Evolutionary conservation across 768 basidiomycete species (phyloP), one percentile per base, ranked within the genome.

Genomic region (Panaeolus cyanescens): DNA sequence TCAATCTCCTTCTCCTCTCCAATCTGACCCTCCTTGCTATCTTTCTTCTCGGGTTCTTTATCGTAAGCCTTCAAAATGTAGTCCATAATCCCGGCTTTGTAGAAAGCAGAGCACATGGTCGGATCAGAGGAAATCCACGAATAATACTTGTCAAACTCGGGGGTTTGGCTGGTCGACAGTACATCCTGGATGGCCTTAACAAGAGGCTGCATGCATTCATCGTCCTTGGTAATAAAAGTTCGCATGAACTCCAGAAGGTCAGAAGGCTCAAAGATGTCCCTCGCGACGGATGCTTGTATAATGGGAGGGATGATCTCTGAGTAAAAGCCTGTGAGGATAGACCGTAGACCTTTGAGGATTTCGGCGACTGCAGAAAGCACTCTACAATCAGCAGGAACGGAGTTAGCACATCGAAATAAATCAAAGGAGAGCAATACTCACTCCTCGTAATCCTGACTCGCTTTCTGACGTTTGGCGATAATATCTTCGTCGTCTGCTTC

Each of bases 61-160:
- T 63, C 36, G 37, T 50, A 56, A 5, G 42, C 42, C 10, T 58
- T 58, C 63, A 59, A 34, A 17, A 64, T 32, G 13, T 50, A 36
- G 9, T 61, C 63, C 10, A 60, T 19, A 12, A 67, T 45, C 13
- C 63, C 63, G 19, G 37, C 65, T 12, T 58, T 58, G 30, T 62
- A 67, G 36, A 67, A 62, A 5, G 61, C 60, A 32, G n/a, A 57
- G n/a, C 60, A 50, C 30, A 67, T 19, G 7, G 32, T 30, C 7
- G 65, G 31, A 15, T 55, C 56, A 33, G n/a, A 55, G 9, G 39
- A 40, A 22, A 59, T 59, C 62, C 62, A 63, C n/a, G 58, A 61
- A 15, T 32, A 40, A 17, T 31, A 33, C 32, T 56, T 61, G 31
- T 32, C 33, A 5, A 56, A 37, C n/a, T 42, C 34, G 1, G 58